Evolutionary conservation across 768 basidiomycete genomes (phyloP).

Genomic region (Asterophora parasitica): DNA sequence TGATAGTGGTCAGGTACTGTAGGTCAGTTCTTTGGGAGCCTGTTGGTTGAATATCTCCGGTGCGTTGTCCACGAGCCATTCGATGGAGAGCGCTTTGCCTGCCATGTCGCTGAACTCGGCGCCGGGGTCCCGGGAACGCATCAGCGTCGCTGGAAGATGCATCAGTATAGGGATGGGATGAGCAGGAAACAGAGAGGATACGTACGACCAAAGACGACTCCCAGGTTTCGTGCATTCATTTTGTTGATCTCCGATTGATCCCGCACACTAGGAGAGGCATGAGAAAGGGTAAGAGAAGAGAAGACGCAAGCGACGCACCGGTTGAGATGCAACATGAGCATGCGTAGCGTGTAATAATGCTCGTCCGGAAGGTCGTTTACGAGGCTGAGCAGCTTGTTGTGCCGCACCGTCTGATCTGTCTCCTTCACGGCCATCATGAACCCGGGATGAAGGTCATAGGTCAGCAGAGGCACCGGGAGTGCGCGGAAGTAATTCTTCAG

Average conservation of each 20-base stretch:
- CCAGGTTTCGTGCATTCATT: slow-evolving; percentile 93
- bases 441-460: slow-evolving; percentile 85
- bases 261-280: slow-evolving; percentile 43
- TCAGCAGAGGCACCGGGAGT: slow-evolving; percentile 87
- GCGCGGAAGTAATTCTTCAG: slow-evolving; percentile 94
- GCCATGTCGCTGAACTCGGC: slow-evolving; percentile 98
- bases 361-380: slow-evolving; percentile 77
- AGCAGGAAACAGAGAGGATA: slow-evolving; percentile 16
- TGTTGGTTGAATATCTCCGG: slow-evolving; percentile 41
- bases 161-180: slow-evolving; percentile 1
- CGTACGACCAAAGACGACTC: slow-evolving; percentile 98
- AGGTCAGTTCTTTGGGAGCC: slow-evolving; percentile 7
- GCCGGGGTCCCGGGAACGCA: slow-evolving; percentile 81
- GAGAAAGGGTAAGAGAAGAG: slow-evolving; percentile 2
- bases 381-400: slow-evolving; percentile 57
- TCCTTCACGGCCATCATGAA: slow-evolving; percentile 77
- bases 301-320: slow-evolving; percentile 46
- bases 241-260: slow-evolving; percentile 69
- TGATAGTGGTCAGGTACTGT: slow-evolving; percentile 11
- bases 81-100: slow-evolving; percentile 87
- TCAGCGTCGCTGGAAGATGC: slow-evolving; percentile 70
- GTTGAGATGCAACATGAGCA: slow-evolving; percentile 84
- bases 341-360: slow-evolving; percentile 81
- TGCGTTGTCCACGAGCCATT: slow-evolving; percentile 94
- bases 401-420: slow-evolving; percentile 57